Evolutionary conservation across 371 early-diverging fungal genomes (phyloP).

Genomic region (Mucor plumbeus): DNA sequence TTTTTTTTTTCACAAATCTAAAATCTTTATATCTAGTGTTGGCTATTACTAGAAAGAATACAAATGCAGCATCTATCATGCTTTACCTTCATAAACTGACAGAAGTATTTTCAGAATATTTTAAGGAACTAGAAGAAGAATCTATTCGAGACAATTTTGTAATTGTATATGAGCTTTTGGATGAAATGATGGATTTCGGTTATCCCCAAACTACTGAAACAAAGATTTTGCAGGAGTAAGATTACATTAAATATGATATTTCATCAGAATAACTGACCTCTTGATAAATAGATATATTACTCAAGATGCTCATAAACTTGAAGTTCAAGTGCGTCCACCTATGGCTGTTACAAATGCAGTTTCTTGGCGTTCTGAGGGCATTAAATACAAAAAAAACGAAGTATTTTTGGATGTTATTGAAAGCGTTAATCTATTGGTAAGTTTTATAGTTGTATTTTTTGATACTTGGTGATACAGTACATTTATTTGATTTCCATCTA

Average conservation of each 20-base stretch:
- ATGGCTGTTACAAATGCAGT: slow-evolving; percentile 98
- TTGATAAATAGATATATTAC: slow-evolving; percentile 85
- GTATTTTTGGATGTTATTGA: slow-evolving; percentile 98
- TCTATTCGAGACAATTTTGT: slow-evolving; percentile 95
- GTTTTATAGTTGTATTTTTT: background rate
- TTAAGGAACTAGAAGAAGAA: slow-evolving; percentile 98
- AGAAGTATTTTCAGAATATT: slow-evolving; percentile 96
- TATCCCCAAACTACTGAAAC: slow-evolving; percentile 98
- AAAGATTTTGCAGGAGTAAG: slow-evolving; percentile 92
- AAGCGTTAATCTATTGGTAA: slow-evolving; percentile 93
- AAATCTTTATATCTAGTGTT: slow-evolving; percentile 68
- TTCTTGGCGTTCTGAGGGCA: slow-evolving; percentile 97
- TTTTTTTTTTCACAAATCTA: background rate
- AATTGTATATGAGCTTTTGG: slow-evolving; percentile 95
- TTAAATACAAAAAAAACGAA: slow-evolving; percentile 98
- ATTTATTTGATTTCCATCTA: slow-evolving; percentile 4
- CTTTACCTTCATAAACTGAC: slow-evolving; percentile 93
- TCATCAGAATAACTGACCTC: background rate
- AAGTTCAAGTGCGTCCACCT: slow-evolving; percentile 89
- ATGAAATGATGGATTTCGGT: slow-evolving; percentile 99
- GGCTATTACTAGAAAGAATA: slow-evolving; percentile 95
- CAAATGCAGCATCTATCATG: slow-evolving; percentile 94
- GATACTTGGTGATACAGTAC: background rate
- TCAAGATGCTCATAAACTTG: slow-evolving; percentile 95
- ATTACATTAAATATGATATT: slow-evolving; percentile 5